Evolutionary conservation across 164 flowering plant genomes (phyloP).

Genomic region (Macadamia tetraphylla): DNA sequence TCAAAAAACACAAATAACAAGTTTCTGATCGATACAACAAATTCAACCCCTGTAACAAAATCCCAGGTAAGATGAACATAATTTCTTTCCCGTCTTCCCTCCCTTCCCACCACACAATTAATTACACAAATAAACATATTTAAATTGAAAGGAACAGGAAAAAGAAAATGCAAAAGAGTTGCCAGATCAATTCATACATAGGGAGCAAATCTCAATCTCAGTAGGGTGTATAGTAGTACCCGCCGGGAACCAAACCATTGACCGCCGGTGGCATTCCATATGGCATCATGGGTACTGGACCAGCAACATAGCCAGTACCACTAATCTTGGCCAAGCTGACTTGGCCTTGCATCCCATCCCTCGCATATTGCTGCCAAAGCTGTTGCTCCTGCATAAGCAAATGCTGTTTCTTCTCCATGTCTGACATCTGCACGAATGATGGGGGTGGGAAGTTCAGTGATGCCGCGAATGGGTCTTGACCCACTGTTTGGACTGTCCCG

Average conservation of each 20-base stretch:
- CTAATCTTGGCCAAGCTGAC: conserved; percentile 39
- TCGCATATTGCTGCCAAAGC: conserved; percentile 63
- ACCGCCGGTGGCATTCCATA: conserved; percentile 48
- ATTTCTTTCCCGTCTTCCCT: background rate
- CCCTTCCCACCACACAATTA: background rate
- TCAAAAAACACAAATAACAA: background rate
- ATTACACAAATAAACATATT: background rate
- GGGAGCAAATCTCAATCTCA: conserved; percentile 4
- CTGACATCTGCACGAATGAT: conserved; percentile 70
- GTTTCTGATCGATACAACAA: background rate
- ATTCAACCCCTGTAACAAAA: background rate
- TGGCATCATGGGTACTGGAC: conserved; percentile 30
- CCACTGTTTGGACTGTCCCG: conserved; percentile 42
- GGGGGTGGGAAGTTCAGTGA: conserved; percentile 65
- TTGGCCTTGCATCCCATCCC: conserved; percentile 76
- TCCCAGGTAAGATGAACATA: background rate
- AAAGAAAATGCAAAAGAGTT: background rate
- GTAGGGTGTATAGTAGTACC: conserved; percentile 39
- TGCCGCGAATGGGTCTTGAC: conserved; percentile 75
- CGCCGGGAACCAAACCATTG: conserved; percentile 33
- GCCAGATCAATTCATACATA: background rate
- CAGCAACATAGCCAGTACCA: conserved; percentile 24
- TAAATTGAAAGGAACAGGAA: background rate
- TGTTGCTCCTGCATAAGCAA: conserved; percentile 59
- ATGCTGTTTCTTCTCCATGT: conserved; percentile 75